A percentile compares a stretch with the other conserved stretches of the same genome.
phyloP scores from a whole-genome alignment of 345 rosid species.

The Camelina hispida region DNA sequence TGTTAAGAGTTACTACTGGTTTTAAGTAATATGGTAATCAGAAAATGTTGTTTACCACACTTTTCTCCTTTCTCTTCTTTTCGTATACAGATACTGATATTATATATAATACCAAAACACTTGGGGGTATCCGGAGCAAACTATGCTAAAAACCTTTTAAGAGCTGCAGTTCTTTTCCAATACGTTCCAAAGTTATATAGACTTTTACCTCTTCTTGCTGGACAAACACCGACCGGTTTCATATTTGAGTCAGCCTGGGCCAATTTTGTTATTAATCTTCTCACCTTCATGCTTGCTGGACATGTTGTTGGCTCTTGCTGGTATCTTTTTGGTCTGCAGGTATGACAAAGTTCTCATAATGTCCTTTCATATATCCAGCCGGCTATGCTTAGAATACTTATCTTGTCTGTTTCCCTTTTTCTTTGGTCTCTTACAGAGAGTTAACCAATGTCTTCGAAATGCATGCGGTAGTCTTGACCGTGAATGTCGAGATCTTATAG shows the following conservation, averaged over 20 bases:
- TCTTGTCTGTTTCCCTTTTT: not conserved
- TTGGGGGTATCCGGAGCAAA: slow-evolving; percentile 63
- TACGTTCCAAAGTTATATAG: slow-evolving; percentile 76
- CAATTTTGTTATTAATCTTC: slow-evolving; percentile 81
- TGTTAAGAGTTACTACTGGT: not conserved
- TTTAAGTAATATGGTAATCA: not conserved
- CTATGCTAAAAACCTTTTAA: slow-evolving; percentile 67
- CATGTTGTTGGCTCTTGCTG: slow-evolving; percentile 84
- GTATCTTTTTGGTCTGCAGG: slow-evolving; percentile 94
- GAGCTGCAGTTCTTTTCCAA: slow-evolving; percentile 65
- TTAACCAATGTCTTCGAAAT: slow-evolving; percentile 77
- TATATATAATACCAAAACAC: slow-evolving; percentile 50
- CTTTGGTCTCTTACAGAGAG: slow-evolving; percentile 61
- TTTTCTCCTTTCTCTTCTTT: not conserved
- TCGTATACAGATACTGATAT: slow-evolving; percentile 60
- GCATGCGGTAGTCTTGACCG: slow-evolving; percentile 50
- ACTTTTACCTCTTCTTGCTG: slow-evolving; percentile 72
- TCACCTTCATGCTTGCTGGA: slow-evolving; percentile 72
- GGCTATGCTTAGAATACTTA: not conserved
- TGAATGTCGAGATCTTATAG: slow-evolving; percentile 54
- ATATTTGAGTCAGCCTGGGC: slow-evolving; percentile 92
- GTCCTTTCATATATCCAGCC: not conserved
- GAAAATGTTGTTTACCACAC: slow-evolving; percentile 13
- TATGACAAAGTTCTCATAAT: slow-evolving; percentile 30
- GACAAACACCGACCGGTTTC: slow-evolving; percentile 74